Conservation (phyloP, 2,329 filamentous ascomycete species). For the Aspergillus unguis region DNA sequence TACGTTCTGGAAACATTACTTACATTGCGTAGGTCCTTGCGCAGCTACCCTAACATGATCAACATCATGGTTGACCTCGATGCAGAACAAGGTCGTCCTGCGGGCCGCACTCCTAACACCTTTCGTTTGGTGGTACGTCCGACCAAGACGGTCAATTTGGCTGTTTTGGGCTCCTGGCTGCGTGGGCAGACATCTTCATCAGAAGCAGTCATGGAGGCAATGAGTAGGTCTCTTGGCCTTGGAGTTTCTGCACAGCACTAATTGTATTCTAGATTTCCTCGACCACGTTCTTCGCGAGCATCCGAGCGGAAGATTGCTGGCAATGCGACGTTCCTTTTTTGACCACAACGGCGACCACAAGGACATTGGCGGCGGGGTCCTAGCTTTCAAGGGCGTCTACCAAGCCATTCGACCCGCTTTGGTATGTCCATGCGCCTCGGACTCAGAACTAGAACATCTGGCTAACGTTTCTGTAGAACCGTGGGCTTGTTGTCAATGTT, state of each 20-base stretch:
- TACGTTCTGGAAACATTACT: conserved; percentile 31
- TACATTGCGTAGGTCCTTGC: conserved; percentile 34
- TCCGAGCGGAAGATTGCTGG: conserved; percentile 64
- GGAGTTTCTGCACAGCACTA: neutral
- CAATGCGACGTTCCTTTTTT: conserved; percentile 84
- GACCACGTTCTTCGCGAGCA: conserved; percentile 82
- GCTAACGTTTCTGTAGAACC: conserved; percentile 44
- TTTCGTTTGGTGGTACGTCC: conserved; percentile 62
- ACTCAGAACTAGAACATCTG: conserved; percentile 1
- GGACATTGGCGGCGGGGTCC: conserved; percentile 62
- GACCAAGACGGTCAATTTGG: conserved; percentile 67
- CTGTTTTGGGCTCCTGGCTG: conserved; percentile 65
- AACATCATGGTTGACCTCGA: conserved; percentile 70
- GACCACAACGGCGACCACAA: conserved; percentile 48
- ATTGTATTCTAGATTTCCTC: conserved; percentile 60
- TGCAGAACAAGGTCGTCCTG: conserved; percentile 53
- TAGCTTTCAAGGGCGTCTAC: conserved; percentile 86
- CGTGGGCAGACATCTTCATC: conserved; percentile 58
- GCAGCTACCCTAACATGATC: conserved; percentile 43
- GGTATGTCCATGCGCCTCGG: conserved; percentile 33
- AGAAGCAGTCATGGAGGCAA: conserved; percentile 67
- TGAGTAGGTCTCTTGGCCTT: conserved; percentile 54
- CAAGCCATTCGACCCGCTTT: conserved; percentile 76
- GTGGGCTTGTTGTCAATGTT: conserved; percentile 75
- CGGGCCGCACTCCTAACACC: conserved; percentile 41